These are phyloP conservation scores for Pyricularia grisea DNA, from an alignment of 2,329 filamentous ascomycete genomes.

Conservation along the genomic window DNA sequence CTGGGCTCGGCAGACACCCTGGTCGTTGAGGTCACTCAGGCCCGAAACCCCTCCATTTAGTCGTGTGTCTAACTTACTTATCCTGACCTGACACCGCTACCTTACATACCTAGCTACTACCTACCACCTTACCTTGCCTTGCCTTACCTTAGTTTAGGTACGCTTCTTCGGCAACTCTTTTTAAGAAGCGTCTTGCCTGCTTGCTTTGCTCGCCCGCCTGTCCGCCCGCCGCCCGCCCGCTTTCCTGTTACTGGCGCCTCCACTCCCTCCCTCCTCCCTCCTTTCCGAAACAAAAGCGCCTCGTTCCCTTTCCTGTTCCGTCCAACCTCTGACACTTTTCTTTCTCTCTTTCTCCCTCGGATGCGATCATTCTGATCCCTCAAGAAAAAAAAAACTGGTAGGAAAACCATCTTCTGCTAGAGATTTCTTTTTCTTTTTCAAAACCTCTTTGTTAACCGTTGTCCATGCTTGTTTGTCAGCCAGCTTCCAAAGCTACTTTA, in stretches of 20 bases:
- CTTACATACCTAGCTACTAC: background rate
- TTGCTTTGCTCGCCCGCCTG: background rate
- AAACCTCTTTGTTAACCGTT: background rate
- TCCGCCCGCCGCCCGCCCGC: background rate
- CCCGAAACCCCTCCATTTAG: background rate
- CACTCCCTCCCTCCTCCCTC: background rate
- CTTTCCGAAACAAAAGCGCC: conserved; percentile 1
- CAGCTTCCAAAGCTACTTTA: background rate
- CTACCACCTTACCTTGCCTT: background rate
- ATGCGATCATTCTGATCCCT: background rate
- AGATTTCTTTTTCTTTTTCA: background rate
- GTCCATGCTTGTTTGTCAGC: background rate
- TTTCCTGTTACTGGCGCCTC: background rate
- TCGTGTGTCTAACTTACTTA: background rate
- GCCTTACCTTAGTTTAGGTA: background rate
- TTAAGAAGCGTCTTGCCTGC: background rate
- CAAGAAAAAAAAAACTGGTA: background rate
- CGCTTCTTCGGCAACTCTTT: background rate
- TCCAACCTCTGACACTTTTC: conserved; percentile 6
- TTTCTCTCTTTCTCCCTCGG: background rate
- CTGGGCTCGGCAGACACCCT: background rate
- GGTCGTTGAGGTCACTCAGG: background rate
- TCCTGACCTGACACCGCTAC: background rate
- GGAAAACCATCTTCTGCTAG: background rate
- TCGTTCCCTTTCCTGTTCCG: background rate